phyloP scores from a whole-genome alignment of 2,329 filamentous ascomycete species.

The Gliomastix tumulicola region DNA sequence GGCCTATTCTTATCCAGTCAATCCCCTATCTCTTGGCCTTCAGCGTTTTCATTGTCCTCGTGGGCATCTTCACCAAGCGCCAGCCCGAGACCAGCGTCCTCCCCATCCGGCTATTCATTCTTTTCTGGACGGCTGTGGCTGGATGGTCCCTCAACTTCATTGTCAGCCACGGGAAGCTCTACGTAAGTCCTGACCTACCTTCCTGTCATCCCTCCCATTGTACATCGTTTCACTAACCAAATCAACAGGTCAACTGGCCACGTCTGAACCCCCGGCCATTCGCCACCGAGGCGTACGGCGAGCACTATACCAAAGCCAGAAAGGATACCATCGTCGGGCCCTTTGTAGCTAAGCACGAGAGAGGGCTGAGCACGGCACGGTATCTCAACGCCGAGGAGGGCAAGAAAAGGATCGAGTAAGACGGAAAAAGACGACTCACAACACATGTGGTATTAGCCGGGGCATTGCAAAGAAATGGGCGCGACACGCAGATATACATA shows the following conservation, averaged over 20 bases:
- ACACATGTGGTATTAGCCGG: too few relatives aligned
- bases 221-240: conserved; percentile 6
- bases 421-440: too few relatives aligned
- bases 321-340: conserved; percentile 77
- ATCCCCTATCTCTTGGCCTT: conserved; percentile 86
- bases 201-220: not conserved
- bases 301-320: conserved; percentile 74
- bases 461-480: too few relatives aligned
- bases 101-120: conserved; percentile 72
- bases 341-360: conserved; percentile 63
- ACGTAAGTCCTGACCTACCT: conserved; percentile 55
- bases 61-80: conserved; percentile 66
- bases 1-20: conserved; percentile 85
- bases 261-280: conserved; percentile 87
- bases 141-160: conserved; percentile 74
- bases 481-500: too few relatives aligned
- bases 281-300: conserved; percentile 81
- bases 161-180: conserved; percentile 79
- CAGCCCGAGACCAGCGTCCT: conserved; percentile 69
- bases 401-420: conserved; percentile 92
- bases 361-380: conserved; percentile 75
- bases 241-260: conserved; percentile 88
- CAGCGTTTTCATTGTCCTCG: conserved; percentile 73
- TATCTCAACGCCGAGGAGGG: conserved; percentile 89
- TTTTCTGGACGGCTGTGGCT: conserved; percentile 68